These are phyloP conservation scores for Pulveroboletus ravenelii DNA, from an alignment of 768 basidiomycete genomes.

Conservation along the genomic window DNA sequence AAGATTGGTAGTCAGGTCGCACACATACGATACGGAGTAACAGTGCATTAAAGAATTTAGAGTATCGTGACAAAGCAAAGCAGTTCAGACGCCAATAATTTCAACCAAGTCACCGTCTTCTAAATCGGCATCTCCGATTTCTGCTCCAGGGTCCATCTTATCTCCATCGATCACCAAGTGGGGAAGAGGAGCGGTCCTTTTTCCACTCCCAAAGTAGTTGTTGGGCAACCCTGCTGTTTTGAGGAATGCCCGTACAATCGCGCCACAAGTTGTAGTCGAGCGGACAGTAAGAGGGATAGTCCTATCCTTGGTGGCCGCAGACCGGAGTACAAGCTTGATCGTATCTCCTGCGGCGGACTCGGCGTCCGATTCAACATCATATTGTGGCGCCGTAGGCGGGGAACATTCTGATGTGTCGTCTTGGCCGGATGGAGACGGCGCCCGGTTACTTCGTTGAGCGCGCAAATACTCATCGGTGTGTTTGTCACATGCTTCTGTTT, in stretches of 20 bases:
- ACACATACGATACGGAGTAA: constrained; percentile 5
- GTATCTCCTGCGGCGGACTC: constrained; percentile 41
- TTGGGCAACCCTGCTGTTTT: constrained; percentile 59
- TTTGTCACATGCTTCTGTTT: constrained; percentile 61
- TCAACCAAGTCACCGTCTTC: constrained; percentile 82
- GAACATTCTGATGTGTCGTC: constrained; percentile 7
- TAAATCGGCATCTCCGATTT: constrained; percentile 64
- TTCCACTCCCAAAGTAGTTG: constrained; percentile 43
- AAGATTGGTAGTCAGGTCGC: neutral
- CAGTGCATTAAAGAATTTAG: constrained; percentile 11
- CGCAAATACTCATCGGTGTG: constrained; percentile 61
- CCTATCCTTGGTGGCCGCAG: constrained; percentile 42
- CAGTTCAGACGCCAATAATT: constrained; percentile 50
- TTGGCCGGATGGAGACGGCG: constrained; percentile 18
- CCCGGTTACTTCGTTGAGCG: constrained; percentile 28
- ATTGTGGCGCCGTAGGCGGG: constrained; percentile 21
- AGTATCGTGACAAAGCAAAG: constrained; percentile 5
- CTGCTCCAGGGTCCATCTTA: constrained; percentile 50
- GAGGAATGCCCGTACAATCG: constrained; percentile 71
- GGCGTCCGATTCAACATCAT: constrained; percentile 31
- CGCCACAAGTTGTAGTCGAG: constrained; percentile 68
- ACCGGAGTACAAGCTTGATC: constrained; percentile 65
- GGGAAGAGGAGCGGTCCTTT: constrained; percentile 20
- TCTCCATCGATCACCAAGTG: constrained; percentile 67
- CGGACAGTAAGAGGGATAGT: constrained; percentile 66